Evolutionary conservation across 345 rosid species (phyloP).

Genomic region (Brassica incana): DNA sequence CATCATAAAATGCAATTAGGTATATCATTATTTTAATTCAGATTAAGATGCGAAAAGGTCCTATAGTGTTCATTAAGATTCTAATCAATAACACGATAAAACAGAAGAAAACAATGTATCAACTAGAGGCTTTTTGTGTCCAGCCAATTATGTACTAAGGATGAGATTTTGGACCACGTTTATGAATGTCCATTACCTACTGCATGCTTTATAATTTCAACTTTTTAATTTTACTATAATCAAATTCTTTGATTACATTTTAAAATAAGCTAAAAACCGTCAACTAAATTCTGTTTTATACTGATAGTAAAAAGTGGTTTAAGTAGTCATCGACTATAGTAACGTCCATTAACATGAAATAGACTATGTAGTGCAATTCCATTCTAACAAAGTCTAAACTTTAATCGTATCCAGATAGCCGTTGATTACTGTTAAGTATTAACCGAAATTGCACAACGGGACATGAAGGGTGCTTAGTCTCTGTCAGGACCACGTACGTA

Average conservation of each 20-base stretch:
- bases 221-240: not conserved
- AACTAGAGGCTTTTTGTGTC: constrained; percentile 30
- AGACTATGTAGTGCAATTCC: not conserved
- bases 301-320: not conserved
- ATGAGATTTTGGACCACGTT: constrained; percentile 41
- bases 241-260: not conserved
- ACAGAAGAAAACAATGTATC: constrained; percentile 37
- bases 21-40: not conserved
- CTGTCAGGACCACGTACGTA: constrained; percentile 39
- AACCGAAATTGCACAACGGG: constrained; percentile 22
- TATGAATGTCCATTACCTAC: constrained; percentile 37
- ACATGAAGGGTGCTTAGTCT: constrained; percentile 25
- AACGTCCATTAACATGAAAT: constrained; percentile 15
- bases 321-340: not conserved
- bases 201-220: constrained; percentile 16
- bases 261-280: not conserved
- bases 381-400: constrained; percentile 13
- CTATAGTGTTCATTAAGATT: constrained; percentile 13
- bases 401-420: constrained; percentile 23
- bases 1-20: not conserved
- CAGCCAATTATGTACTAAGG: constrained; percentile 39
- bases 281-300: not conserved
- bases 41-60: not conserved
- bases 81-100: constrained; percentile 28
- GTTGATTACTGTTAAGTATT: constrained; percentile 17